Evolutionary conservation across 176 grass and related monocot genomes (phyloP), one percentile per base, ranked within the genome.

Genomic region (Lolium perenne): DNA sequence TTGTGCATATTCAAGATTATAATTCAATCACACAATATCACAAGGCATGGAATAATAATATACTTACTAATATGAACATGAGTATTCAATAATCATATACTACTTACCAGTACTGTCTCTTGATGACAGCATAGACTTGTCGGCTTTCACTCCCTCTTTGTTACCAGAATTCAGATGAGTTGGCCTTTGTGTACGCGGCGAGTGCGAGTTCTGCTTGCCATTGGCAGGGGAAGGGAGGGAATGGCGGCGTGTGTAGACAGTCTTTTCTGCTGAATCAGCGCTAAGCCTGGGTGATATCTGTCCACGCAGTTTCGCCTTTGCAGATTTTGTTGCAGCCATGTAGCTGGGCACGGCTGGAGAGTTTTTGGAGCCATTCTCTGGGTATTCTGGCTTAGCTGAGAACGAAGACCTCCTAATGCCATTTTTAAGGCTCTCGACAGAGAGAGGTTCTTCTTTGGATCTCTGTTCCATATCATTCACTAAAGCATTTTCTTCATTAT

Each of bases 261-360:
- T 98, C 84, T 93, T 95, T 64, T 93, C 96, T 11, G 38, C 88
- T 79, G 84, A 89, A 89, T 98, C 95, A 38, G 91, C 85, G 48
- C 83, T 94, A 55, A 91, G 78, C 76, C 83, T 87, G 13, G 95
- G 95, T 57, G 95, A 98, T 89, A 69, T 76, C 76, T 95, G 93
- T 54, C 91, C 96, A 46, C 90, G 88, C 49, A 98, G 59, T 64
- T 95, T 98, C 1, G 96, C 94, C 81, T 98, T 95, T 22, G 96
- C 93, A 87, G 96, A 98, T 76, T 88, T 25, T 66, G 96, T 98
- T 68, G 92, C 81, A 58, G 90, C 86, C 96, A 98, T 98, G 85
- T 95, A 98, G 85, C 96, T 98, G 38, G 95, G 95, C 45, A 97
- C 72, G 61, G 71, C 8, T 78, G 92, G 95, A 49, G 80, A 87